Evolutionary conservation across 2,329 filamentous ascomycete species (phyloP).

Genomic region (Pseudogymnoascus sp.): DNA sequence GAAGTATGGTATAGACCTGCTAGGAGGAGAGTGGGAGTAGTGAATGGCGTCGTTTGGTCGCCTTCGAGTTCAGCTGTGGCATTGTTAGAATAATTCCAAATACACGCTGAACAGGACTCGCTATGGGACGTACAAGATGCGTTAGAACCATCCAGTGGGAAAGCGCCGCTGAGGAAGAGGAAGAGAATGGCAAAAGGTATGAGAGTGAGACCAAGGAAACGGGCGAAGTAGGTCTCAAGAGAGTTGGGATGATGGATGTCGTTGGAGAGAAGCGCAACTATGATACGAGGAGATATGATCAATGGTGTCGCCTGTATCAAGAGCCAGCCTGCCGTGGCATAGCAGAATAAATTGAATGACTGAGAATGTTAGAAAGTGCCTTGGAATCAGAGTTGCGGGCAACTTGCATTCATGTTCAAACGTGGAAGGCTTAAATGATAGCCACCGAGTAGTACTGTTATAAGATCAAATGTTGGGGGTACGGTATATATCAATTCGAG

Average conservation of each 20-base stretch:
- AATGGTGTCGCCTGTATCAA: slow-evolving; percentile 42
- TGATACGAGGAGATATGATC: slow-evolving; percentile 52
- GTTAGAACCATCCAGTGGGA: slow-evolving; percentile 46
- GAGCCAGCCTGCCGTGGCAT: slow-evolving; percentile 43
- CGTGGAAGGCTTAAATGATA: not conserved
- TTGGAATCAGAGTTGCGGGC: not conserved
- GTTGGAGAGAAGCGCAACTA: slow-evolving; percentile 50
- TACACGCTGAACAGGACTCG: not conserved
- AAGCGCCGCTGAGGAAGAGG: slow-evolving; percentile 54
- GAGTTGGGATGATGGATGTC: slow-evolving; percentile 47
- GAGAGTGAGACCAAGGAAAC: slow-evolving; percentile 51
- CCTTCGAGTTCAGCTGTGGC: slow-evolving; percentile 38
- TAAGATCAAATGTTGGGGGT: not conserved
- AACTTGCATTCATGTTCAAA: not conserved
- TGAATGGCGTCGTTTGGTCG: slow-evolving; percentile 45
- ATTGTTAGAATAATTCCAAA: slow-evolving; percentile 15
- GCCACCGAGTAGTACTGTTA: not conserved
- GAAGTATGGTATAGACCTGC: slow-evolving; percentile 50
- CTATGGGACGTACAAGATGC: slow-evolving; percentile 21
- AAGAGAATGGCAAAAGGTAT: slow-evolving; percentile 49
- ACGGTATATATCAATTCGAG: not conserved
- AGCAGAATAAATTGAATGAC: slow-evolving; percentile 40
- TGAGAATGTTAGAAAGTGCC: not conserved
- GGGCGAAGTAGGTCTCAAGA: slow-evolving; percentile 57
- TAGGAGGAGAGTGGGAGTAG: slow-evolving; percentile 51